These are phyloP conservation scores for Colletotrichum orbiculare DNA, from an alignment of 2,329 filamentous ascomycete genomes.

Conservation along the genomic window DNA sequence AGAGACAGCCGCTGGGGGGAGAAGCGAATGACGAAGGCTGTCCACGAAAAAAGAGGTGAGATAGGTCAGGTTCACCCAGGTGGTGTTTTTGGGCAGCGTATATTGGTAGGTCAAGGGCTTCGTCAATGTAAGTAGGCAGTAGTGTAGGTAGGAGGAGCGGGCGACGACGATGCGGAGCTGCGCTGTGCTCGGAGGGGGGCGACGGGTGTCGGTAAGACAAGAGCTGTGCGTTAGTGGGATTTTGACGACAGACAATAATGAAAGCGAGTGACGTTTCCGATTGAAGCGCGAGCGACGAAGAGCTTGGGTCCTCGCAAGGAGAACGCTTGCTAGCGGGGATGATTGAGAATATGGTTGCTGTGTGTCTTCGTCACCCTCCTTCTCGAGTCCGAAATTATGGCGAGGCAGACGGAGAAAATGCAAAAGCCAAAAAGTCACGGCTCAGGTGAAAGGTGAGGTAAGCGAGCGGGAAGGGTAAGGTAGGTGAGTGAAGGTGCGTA, in stretches of 20 bases:
- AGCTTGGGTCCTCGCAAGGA: slow-evolving; percentile 1
- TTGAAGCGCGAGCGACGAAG: slow-evolving; percentile 18
- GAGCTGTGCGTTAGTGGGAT: slow-evolving; percentile 36
- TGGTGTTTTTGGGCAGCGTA: slow-evolving; percentile 20
- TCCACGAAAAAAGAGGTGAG: slow-evolving; percentile 14
- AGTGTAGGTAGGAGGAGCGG: slow-evolving; percentile 3
- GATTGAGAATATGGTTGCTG: no score
- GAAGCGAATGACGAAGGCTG: slow-evolving; percentile 22
- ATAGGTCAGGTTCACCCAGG: background rate
- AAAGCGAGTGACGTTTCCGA: slow-evolving; percentile 37
- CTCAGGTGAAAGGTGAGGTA: slow-evolving; percentile 20
- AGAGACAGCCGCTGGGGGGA: background rate
- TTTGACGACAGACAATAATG: slow-evolving; percentile 32
- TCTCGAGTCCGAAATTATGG: no score
- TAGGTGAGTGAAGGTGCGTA: slow-evolving; percentile 1
- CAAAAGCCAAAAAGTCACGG: background rate
- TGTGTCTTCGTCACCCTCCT: no score
- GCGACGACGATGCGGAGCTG: slow-evolving; percentile 35
- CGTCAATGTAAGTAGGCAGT: no score
- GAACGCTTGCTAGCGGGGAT: no score
- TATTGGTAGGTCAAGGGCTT: no score
- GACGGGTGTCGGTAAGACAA: slow-evolving; percentile 33
- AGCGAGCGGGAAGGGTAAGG: slow-evolving; percentile 23
- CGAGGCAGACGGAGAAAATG: background rate
- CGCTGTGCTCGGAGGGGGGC: slow-evolving; percentile 12